Conservation (phyloP, 805 yeast species). For the Candida palmyrensis region DNA sequence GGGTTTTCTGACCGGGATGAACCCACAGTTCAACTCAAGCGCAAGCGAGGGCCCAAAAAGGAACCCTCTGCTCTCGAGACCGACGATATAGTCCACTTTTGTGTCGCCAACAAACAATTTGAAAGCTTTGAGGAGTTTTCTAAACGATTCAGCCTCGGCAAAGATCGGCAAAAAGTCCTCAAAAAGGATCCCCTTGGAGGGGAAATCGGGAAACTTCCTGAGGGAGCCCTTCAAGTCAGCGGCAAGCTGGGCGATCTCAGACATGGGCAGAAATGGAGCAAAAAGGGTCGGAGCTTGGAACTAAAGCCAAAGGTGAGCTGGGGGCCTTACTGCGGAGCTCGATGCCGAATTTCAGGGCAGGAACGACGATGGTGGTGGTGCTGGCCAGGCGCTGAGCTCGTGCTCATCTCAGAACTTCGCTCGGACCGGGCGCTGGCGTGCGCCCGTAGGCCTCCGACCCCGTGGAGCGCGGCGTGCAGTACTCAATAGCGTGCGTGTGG, state of each 20-base stretch:
- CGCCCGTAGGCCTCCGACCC: no score
- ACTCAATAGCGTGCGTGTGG: no score
- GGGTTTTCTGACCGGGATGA: conserved; percentile 91
- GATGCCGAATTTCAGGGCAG: no score
- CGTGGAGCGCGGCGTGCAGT: no score
- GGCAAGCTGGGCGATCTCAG: conserved; percentile 28
- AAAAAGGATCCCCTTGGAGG: conserved; percentile 84
- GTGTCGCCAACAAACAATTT: conserved; percentile 61
- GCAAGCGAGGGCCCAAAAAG: conserved; percentile 96
- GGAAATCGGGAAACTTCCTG: conserved; percentile 88
- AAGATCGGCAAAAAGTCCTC: conserved; percentile 97
- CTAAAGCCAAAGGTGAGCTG: not conserved
- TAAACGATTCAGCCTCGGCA: conserved; percentile 74
- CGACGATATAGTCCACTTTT: conserved; percentile 84
- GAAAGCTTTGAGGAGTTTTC: conserved; percentile 76
- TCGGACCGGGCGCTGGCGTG: no score
- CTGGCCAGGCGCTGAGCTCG: no score
- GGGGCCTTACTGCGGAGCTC: no score
- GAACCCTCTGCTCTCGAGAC: conserved; percentile 95
- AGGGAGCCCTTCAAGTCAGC: conserved; percentile 32
- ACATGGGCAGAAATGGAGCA: conserved; percentile 3
- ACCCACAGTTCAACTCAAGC: conserved; percentile 80
- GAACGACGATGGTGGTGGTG: no score
- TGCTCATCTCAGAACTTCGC: no score
- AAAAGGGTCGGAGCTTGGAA: not conserved